Evolutionary conservation across 1,284 basidiomycete species (phyloP), one percentile per base, ranked within the genome.

Genomic region (Singerocomus inundabilis): DNA sequence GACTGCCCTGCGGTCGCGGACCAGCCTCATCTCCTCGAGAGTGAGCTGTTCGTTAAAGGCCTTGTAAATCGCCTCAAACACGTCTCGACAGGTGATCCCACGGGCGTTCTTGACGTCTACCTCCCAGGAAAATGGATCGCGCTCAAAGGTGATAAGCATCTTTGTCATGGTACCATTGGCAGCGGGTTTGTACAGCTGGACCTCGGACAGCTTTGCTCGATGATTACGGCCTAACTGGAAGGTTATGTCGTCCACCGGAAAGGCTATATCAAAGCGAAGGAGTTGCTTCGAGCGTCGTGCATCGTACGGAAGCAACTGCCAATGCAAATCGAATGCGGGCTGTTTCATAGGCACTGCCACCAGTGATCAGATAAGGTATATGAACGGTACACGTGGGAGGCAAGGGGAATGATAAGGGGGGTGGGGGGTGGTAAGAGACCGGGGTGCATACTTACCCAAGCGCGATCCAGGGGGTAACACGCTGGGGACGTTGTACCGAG

Each of bases 31-130:
- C 35, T 71, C 68, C 21, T 66, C 63, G 11, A 44, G 48, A 3
- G 76, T 79, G 57, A 84, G 64, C 13, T 69, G 66, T 34, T 66
- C 60, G 36, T 73, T 62, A 47, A 76, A 80, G 9, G 72, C 65
- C 35, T 76, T 69, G 57, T 78, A 74, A 18, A 85, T 79, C 15
- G 72, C 76, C 36, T 73, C 61, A 58, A 80, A 82, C 28, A 85
- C 72, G 49, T 85, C 82, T 15, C 73, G 63, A 57, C 78, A 76
- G 26, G 73, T 68, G 21, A 80, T 67, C 3, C 76, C 79, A 30
- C 59, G 60, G 21, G 65, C 48, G 26, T 71, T 69, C 36, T 66
- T 66, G 47, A 81, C 71, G 37, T 66, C 56, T 47, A 84, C 67
- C 8, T 71, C 70, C 75, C 78, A 82, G 18, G 54, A 51, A 45